Conservation (phyloP, 1,139 yeast genomes). For the Hansenula lynferdii region DNA sequence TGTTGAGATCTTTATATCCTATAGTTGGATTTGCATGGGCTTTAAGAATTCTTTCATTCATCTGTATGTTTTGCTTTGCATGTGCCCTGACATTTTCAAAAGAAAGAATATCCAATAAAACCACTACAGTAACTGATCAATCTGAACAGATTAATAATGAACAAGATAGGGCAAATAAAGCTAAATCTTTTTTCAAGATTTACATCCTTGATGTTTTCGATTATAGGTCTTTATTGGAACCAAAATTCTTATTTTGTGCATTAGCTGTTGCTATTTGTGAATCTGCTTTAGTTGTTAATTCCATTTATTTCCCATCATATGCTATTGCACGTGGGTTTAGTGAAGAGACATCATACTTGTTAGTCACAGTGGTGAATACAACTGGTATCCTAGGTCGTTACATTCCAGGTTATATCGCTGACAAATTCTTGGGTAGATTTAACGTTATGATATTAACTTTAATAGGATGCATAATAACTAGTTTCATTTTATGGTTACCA, state of each 20-base stretch:
- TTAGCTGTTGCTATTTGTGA: not conserved
- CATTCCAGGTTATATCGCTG: not conserved
- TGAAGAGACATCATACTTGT: not conserved
- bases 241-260: not conserved
- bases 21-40: conserved; percentile 61
- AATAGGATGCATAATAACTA: not conserved
- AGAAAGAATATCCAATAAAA: conserved; percentile 37
- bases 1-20: conserved; percentile 46
- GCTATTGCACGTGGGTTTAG: not conserved
- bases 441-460: not conserved
- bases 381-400: not conserved
- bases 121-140: no score
- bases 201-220: conserved; percentile 20
- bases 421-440: not conserved
- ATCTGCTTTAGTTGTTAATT: not conserved
- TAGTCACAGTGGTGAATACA: not conserved
- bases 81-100: conserved; percentile 37
- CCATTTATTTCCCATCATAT: not conserved
- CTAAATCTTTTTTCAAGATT: conserved; percentile 7
- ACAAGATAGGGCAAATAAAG: no score
- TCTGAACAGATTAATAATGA: no score
- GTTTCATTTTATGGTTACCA: not conserved
- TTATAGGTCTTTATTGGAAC: not conserved
- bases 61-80: conserved; percentile 38
- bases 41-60: conserved; percentile 48